Conservation (phyloP, 2,329 filamentous ascomycete species). For the Cordyceps cateniannulata region DNA sequence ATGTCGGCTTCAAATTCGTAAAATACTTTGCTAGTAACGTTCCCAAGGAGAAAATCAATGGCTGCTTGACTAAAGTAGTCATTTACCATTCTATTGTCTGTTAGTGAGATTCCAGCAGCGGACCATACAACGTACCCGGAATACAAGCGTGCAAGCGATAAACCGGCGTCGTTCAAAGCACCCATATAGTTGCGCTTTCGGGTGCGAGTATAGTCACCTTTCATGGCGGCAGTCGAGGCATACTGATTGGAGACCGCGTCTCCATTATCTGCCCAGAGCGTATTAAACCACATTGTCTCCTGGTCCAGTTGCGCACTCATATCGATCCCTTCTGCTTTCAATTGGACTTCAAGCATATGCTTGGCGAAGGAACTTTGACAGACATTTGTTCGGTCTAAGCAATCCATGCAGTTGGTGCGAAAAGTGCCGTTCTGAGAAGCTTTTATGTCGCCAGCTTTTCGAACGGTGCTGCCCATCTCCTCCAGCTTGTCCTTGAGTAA, state of each 20-base stretch:
- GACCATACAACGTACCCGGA: slow-evolving; percentile 48
- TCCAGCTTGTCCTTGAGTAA: slow-evolving; percentile 62
- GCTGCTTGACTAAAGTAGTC: slow-evolving; percentile 95
- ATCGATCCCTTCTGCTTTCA: slow-evolving; percentile 68
- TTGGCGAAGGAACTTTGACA: slow-evolving; percentile 88
- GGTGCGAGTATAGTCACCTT: slow-evolving; percentile 92
- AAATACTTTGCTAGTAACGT: slow-evolving; percentile 77
- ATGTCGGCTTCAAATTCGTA: slow-evolving; percentile 92
- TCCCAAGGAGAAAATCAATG: slow-evolving; percentile 90
- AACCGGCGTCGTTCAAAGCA: slow-evolving; percentile 81
- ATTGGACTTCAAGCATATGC: slow-evolving; percentile 71
- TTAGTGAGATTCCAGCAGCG: slow-evolving; percentile 1
- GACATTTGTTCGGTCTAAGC: slow-evolving; percentile 91
- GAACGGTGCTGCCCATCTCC: slow-evolving; percentile 63
- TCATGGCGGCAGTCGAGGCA: slow-evolving; percentile 89
- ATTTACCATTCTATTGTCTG: slow-evolving; percentile 75
- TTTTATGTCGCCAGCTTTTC: slow-evolving; percentile 36
- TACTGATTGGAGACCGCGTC: slow-evolving; percentile 95
- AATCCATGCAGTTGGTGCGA: slow-evolving; percentile 99
- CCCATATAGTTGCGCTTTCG: slow-evolving; percentile 86
- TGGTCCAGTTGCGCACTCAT: slow-evolving; percentile 71
- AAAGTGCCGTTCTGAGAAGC: slow-evolving; percentile 65
- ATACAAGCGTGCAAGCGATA: slow-evolving; percentile 74
- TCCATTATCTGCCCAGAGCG: slow-evolving; percentile 93
- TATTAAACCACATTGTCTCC: slow-evolving; percentile 89